Evolutionary conservation across 2,329 filamentous ascomycete genomes (phyloP).

Genomic region (Sporothrix globosa): DNA sequence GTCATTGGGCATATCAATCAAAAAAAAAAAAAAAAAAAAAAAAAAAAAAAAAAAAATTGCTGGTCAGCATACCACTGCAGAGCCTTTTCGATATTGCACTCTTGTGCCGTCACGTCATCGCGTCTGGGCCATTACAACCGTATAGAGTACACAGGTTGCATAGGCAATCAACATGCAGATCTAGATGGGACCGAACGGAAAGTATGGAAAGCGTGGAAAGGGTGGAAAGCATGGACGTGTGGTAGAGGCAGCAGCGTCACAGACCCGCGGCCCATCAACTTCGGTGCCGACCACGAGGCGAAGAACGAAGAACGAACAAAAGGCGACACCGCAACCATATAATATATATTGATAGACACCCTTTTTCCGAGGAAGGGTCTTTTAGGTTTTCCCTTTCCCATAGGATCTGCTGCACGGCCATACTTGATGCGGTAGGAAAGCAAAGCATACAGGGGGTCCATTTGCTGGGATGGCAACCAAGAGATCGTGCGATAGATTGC

Average conservation of each 20-base stretch:
- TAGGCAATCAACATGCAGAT: neutral
- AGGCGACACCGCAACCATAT: neutral
- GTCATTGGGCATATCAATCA: neutral
- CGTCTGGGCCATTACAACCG: neutral
- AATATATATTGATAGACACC: slow-evolving; percentile 7
- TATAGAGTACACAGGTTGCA: neutral
- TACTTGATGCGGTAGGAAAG: neutral
- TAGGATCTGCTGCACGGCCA: slow-evolving; percentile 24
- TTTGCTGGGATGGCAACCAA: slow-evolving; percentile 6
- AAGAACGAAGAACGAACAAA: neutral
- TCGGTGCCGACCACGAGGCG: slow-evolving; percentile 27
- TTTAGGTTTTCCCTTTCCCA: slow-evolving; percentile 6
- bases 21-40: neutral
- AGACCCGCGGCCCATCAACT: neutral
- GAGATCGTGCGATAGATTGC: slow-evolving; percentile 26
- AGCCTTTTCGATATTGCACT: slow-evolving; percentile 22
- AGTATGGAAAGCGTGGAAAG: neutral
- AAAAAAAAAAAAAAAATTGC: neutral
- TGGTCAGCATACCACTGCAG: slow-evolving; percentile 22
- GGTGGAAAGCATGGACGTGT: neutral
- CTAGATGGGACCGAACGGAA: slow-evolving; percentile 13
- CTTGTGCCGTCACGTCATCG: neutral
- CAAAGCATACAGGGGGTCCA: neutral
- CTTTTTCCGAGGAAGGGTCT: neutral
- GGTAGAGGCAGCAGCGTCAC: slow-evolving; percentile 2